Evolutionary conservation across 2,329 filamentous ascomycete species (phyloP), one percentile per base, ranked within the genome.

Genomic region (Fusarium pininemorale): DNA sequence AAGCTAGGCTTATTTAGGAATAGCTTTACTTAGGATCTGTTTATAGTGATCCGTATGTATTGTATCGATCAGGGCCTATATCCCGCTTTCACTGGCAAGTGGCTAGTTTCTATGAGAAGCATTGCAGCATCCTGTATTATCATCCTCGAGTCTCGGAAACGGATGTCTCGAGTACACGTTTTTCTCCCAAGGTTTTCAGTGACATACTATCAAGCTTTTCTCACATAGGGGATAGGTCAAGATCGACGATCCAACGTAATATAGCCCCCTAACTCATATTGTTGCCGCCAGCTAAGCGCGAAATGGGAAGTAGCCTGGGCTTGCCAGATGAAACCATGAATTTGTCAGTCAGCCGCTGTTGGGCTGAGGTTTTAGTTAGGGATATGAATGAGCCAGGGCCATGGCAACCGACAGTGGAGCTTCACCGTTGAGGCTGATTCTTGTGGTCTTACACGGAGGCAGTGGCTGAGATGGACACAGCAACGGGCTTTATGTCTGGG

Each of bases 331-430:
- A 73, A 69, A 73, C 69, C 60, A 75, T 64, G 63, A 66, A 69
- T 69, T 63, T 68, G 53, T 39, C 56, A 58, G 63, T 50, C 48
- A 41, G 63, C 66, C 24, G 71, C 75, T 76, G 70, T 64, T 38
- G 47, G 63, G 54, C 61, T 69, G 73, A 63, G 55, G 59, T 57
- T 59, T 73, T 73, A 38, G 62, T 71, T 76, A 56, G 72, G 71
- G 66, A 47, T 62, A 70, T 66, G 65, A 51, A 66, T 55, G 63
- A 30, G 26, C 58, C 55, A 60, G 39, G 64, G 30, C 38, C 61
- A 48, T 70, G 58, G 63, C 62, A 68, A 44, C 42, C 56, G 44
- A 42, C 66, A 54, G 53, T 58, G 66, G 59, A 56, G 54, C 53
- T 47, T 30, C 26, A 38, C 45, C 59, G 53, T 70, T 59, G 66